phyloP scores from a whole-genome alignment of 352 stramenopile genomes.

The Thraustochytrium sp. region DNA sequence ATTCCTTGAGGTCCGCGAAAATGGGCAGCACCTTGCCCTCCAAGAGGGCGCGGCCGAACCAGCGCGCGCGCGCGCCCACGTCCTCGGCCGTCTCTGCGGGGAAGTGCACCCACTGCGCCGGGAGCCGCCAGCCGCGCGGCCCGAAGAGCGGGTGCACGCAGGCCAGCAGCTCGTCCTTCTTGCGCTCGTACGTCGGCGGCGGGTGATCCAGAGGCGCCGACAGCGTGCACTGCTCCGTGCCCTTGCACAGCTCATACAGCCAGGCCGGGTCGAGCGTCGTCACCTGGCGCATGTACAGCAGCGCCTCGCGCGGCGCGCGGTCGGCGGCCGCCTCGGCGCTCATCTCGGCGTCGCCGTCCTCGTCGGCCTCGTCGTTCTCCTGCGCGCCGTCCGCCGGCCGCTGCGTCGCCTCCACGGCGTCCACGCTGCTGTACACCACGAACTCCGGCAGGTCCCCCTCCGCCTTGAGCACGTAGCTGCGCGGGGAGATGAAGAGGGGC shows the following conservation, averaged over 20 bases:
- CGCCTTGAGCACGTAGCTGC: conserved; percentile 32
- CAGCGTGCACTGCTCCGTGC: conserved; percentile 44
- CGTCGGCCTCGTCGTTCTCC: conserved; percentile 43
- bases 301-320: not conserved
- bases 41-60: conserved; percentile 6
- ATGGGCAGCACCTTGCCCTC: conserved; percentile 26
- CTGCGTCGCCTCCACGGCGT: conserved; percentile 14
- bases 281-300: conserved; percentile 47
- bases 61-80: not conserved
- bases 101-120: conserved; percentile 39
- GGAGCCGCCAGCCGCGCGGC: conserved; percentile 45
- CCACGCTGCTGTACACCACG: conserved; percentile 29
- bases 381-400: not conserved
- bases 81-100: not conserved
- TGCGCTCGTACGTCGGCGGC: conserved; percentile 37
- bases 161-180: conserved; percentile 43
- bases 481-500: conserved; percentile 49
- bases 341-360: conserved; percentile 42
- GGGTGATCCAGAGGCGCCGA: conserved; percentile 38
- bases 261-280: conserved; percentile 45
- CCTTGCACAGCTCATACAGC: conserved; percentile 42
- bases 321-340: not conserved
- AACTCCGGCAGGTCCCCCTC: conserved; percentile 39
- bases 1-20: not conserved
- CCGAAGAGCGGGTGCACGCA: conserved; percentile 47